Base-by-base conservation (phyloP, 805 yeast genomes). In the Saturnispora besseyi region DNA sequence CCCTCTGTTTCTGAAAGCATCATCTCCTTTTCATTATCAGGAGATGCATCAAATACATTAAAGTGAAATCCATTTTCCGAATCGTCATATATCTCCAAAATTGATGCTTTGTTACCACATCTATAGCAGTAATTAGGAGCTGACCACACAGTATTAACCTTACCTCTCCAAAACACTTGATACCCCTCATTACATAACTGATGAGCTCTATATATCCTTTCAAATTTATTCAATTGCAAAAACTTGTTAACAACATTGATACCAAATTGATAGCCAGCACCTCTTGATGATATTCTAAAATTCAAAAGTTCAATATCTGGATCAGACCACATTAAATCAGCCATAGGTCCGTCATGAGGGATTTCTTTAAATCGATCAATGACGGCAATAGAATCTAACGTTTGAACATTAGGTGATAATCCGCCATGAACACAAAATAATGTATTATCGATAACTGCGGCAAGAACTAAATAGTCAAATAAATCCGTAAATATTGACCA, bases 261-360 rank as follows among this genome's bases (percentile, higher is more conserved):
- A 18, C 99, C 99, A 72, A 93, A 93, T 22, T 93, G 87, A 65
- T 91, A 93, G 4, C 99, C 99, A 1, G 99, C 99, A 38, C 99
- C 99, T 59, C 99, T 69, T 1, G 99, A 96, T 30, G 90, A 81
- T 21, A 93, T 76, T 56, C 90, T 83, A 65, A 93, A 93, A 60
- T 89, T 96, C 57, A 70, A 59, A 50, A 72, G 72, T 50, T 84
- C 87, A 31, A 86, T 84, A 65, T 95, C 98, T 0, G 99, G 99
- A 62, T 93, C 99, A 22, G 93, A 83, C 99, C 99, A 93, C 18
- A 93, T 98, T 46, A 93, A 71, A 65, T 93, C 99, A 1, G 99
- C 99, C 97, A 93, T 93, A 13, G 97, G 96, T 0, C 99, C 99
- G 64, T 93, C 99, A 59, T 95, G 99, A 0, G 99, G 99, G 11